These are phyloP conservation scores for Rosa multiflora DNA, from an alignment of 306 rosid genomes.

Conservation along the genomic window DNA sequence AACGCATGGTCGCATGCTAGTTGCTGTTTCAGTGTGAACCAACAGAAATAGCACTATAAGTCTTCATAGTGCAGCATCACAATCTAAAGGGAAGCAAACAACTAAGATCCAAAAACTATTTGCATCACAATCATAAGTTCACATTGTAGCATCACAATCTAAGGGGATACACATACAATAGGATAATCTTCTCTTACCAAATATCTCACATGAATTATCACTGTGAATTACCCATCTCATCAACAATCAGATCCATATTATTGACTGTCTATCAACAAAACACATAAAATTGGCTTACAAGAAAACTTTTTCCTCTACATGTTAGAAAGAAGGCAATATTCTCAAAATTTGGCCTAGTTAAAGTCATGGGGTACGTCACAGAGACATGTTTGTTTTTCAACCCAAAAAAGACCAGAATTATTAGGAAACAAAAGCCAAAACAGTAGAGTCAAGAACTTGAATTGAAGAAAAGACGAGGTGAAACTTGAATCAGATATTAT, in stretches of 20 bases:
- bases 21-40: no score
- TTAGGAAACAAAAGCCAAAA: not conserved
- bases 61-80: not conserved
- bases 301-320: not conserved
- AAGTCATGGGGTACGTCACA: not conserved
- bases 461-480: not conserved
- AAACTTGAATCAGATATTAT: not conserved
- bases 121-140: not conserved
- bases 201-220: no score
- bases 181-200: no score
- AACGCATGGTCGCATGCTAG: no score
- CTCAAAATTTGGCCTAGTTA: not conserved
- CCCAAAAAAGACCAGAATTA: not conserved
- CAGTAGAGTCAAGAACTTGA: not conserved
- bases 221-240: not conserved
- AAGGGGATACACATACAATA: no score
- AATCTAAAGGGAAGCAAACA: not conserved
- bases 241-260: not conserved
- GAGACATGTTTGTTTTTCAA: not conserved
- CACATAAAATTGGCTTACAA: not conserved
- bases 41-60: no score
- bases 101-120: not conserved
- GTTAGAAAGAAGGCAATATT: not conserved
- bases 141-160: no score
- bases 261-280: not conserved